Evolutionary conservation across 176 grass and related monocot species (phyloP).

Genomic region (Musa acuminata): DNA sequence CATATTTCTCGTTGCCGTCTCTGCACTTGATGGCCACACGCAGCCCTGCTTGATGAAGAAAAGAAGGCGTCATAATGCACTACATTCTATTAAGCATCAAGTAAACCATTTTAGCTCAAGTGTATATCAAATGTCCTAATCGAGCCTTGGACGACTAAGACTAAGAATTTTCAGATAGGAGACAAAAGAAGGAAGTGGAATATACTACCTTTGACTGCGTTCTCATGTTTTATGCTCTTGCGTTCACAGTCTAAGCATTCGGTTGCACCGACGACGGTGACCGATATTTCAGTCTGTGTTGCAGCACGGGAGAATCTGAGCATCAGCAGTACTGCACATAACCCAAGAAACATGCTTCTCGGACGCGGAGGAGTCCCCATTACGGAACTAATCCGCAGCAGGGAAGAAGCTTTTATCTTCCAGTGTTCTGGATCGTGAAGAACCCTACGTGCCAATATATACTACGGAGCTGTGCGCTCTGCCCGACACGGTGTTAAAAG

Average conservation of each 20-base stretch:
- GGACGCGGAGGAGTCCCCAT: not conserved
- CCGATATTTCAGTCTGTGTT: not conserved
- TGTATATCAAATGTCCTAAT: no score
- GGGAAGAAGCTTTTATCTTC: not conserved
- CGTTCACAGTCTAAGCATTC: not conserved
- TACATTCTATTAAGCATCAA: no score
- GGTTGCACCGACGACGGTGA: not conserved
- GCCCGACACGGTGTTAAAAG: not conserved
- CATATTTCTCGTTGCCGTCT: slow-evolving; percentile 30
- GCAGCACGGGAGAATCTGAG: not conserved
- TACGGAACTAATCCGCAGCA: not conserved
- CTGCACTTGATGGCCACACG: slow-evolving; percentile 49
- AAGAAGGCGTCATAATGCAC: no score
- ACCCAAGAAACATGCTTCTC: not conserved
- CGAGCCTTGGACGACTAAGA: not conserved
- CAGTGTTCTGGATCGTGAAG: not conserved
- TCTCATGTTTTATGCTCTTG: not conserved
- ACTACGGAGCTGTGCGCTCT: not conserved
- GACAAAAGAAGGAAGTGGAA: not conserved
- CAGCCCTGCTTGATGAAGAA: slow-evolving; percentile 20
- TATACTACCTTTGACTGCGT: not conserved
- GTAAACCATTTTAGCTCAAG: no score
- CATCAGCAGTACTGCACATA: not conserved
- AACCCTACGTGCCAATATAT: not conserved
- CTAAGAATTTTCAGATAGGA: not conserved